Percentiles rank a stretch among this genome's conserved stretches.
phyloP scores from a whole-genome alignment of 2,329 filamentous ascomycete species.

The Colletotrichum sp. region DNA sequence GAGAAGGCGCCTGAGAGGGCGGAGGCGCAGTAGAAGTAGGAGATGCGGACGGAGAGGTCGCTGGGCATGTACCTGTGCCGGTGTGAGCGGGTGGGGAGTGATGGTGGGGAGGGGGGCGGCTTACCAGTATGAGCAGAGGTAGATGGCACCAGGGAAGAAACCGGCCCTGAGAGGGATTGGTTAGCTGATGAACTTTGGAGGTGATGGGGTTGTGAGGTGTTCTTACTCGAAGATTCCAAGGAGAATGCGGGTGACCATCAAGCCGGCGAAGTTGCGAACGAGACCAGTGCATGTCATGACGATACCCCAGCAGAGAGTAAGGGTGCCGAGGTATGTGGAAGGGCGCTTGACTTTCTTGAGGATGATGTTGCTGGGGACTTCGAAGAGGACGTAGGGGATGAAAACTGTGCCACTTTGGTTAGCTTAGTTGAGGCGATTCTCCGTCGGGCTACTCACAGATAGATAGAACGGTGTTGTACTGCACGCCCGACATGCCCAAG shows the following conservation, averaged over 20 bases:
- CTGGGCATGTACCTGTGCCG: constrained; percentile 56
- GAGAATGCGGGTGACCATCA: constrained; percentile 40
- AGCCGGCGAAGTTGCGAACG: constrained; percentile 25
- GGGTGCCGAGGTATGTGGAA: constrained; percentile 67
- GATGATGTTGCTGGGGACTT: constrained; percentile 68
- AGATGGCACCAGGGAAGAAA: constrained; percentile 61
- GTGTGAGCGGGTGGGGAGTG: background rate
- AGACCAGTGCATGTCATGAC: constrained; percentile 28
- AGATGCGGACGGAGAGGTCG: constrained; percentile 44
- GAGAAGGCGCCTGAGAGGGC: constrained; percentile 72
- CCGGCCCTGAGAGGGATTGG: constrained; percentile 38
- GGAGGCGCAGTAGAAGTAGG: constrained; percentile 74
- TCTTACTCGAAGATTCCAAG: constrained; percentile 57
- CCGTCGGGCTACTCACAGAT: constrained; percentile 64
- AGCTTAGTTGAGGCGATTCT: background rate
- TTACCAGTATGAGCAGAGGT: constrained; percentile 54
- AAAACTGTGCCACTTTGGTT: constrained; percentile 49
- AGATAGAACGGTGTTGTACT: constrained; percentile 55
- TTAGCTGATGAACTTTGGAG: background rate
- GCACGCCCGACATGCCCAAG: constrained; percentile 56
- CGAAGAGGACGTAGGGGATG: constrained; percentile 70
- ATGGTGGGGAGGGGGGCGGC: constrained; percentile 59
- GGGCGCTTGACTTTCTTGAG: constrained; percentile 67
- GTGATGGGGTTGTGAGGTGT: background rate
- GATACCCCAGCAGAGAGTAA: constrained; percentile 57